Base-by-base conservation (phyloP, 495 filamentous ascomycete species). In the Cercophora samala region DNA sequence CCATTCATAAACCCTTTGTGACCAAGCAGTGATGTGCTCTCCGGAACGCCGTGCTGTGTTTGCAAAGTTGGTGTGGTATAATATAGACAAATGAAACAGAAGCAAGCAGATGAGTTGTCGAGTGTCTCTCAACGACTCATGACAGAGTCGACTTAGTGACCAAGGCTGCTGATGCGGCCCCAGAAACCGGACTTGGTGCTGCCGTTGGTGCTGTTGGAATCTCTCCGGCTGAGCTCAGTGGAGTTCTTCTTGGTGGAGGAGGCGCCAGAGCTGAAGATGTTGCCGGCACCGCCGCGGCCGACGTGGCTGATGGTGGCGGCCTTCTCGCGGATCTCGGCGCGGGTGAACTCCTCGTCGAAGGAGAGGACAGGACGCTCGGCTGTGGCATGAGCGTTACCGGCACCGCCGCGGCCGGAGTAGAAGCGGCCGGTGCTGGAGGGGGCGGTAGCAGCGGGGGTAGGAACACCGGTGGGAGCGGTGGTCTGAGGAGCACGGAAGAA, bases 281-380 rank as follows among this genome's bases (percentile, higher is more conserved):
- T 99, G 26, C 93, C 95, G 42, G 90, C 90, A 61, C 95, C 95
- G 53, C 95, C 95, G 37, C 93, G 87, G 54, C 95, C 95, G 63
- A 95, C 89, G 74, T 95, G 89, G 73, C 82, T 78, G 29, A 86
- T 81, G 62, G 80, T 85, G 70, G 85, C 83, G 67, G 86, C 76
- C 66, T 77, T 70, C 67, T 89, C 89, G 67, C 89, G 86, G 68
- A 82, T 78, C 68, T 76, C 80, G 74, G 86, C 82, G 60, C 82
- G 82, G 70, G 89, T 85, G 66, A 94, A 87, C 76, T 97, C 94
- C 83, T 97, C 94, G 79, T 97, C 92, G 80, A 97, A 95, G 67
- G 86, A 89, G 82, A 97, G 90, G 72, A 92, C 87, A 68, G 91
- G 85, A 56, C 90, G 88, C 73, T 86, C 83, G 42, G 71, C 71